Evolutionary conservation across 2,329 filamentous ascomycete genomes (phyloP).

Genomic region (Westerdykella ornata): DNA sequence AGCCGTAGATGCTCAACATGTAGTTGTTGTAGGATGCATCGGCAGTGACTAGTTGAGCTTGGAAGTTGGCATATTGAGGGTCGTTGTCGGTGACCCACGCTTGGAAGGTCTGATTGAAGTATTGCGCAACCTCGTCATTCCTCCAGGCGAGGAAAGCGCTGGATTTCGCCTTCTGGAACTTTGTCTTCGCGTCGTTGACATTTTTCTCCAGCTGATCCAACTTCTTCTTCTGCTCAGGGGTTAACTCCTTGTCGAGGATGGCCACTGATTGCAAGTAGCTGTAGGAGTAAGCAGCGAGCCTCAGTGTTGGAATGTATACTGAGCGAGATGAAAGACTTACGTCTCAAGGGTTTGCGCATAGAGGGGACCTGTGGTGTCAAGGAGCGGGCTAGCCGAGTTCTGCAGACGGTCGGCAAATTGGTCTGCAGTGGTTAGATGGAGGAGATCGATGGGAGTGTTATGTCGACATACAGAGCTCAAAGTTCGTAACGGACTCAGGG

Average conservation of each 20-base stretch:
- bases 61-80: slow-evolving; percentile 4
- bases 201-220: not conserved
- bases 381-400: slow-evolving; percentile 1
- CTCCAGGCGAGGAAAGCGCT: slow-evolving; percentile 3
- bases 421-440: not conserved
- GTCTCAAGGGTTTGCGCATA: slow-evolving; percentile 3
- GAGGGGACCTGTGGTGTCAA: slow-evolving; percentile 2
- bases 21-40: slow-evolving; percentile 8
- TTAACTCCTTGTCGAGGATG: slow-evolving; percentile 3
- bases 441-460: not conserved
- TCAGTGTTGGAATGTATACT: not conserved
- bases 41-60: slow-evolving; percentile 3
- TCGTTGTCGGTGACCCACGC: slow-evolving; percentile 6
- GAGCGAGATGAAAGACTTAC: slow-evolving; percentile 1
- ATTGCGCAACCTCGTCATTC: slow-evolving; percentile 4
- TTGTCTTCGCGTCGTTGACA: slow-evolving; percentile 2
- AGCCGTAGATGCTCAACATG: slow-evolving; percentile 6
- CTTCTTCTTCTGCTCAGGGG: slow-evolving; percentile 1
- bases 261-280: slow-evolving; percentile 6
- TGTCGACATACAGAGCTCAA: slow-evolving; percentile 4
- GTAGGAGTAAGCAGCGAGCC: not conserved
- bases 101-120: slow-evolving; percentile 8
- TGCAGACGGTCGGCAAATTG: slow-evolving; percentile 4
- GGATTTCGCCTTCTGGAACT: slow-evolving; percentile 3
- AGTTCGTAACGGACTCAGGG: slow-evolving; percentile 5